phyloP scores from a whole-genome alignment of 768 basidiomycete genomes.

The Agrocybe chaxingu region DNA sequence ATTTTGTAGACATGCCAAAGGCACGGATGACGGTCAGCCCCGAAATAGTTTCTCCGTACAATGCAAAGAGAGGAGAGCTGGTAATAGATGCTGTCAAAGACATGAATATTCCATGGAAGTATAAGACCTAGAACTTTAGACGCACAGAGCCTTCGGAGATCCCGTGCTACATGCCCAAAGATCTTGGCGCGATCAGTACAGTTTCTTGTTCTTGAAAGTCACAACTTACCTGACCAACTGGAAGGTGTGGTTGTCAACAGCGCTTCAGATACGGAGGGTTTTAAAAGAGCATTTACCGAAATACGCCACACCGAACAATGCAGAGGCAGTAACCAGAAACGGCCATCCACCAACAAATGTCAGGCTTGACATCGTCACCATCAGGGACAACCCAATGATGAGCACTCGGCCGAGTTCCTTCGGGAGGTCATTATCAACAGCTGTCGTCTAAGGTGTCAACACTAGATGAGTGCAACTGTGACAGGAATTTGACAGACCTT shows the following conservation, averaged over 20 bases:
- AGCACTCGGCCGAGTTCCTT: slow-evolving; percentile 85
- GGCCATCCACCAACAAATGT: slow-evolving; percentile 75
- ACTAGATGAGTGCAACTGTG: slow-evolving; percentile 2
- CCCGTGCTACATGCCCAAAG: slow-evolving; percentile 79
- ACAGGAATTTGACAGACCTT: slow-evolving; percentile 36
- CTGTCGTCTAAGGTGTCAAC: slow-evolving; percentile 26
- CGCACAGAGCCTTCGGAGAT: slow-evolving; percentile 68
- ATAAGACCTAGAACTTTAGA: not conserved
- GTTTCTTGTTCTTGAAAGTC: no score
- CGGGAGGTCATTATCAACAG: slow-evolving; percentile 77
- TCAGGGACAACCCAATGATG: slow-evolving; percentile 60
- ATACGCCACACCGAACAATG: not conserved
- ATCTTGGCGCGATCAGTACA: slow-evolving; percentile 14
- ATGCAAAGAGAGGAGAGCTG: slow-evolving; percentile 39
- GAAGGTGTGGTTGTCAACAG: no score
- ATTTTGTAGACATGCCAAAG: slow-evolving; percentile 86
- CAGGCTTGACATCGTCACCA: slow-evolving; percentile 70
- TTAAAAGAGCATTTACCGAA: not conserved
- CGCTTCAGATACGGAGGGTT: not conserved
- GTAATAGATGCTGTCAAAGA: slow-evolving; percentile 29
- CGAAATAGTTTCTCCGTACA: slow-evolving; percentile 43
- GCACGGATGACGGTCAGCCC: slow-evolving; percentile 59
- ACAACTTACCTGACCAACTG: no score
- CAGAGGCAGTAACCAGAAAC: slow-evolving; percentile 35
- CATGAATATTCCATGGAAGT: no score